phyloP scores from a whole-genome alignment of 2,329 filamentous ascomycete species.

The Hymenoscyphus albidus region DNA sequence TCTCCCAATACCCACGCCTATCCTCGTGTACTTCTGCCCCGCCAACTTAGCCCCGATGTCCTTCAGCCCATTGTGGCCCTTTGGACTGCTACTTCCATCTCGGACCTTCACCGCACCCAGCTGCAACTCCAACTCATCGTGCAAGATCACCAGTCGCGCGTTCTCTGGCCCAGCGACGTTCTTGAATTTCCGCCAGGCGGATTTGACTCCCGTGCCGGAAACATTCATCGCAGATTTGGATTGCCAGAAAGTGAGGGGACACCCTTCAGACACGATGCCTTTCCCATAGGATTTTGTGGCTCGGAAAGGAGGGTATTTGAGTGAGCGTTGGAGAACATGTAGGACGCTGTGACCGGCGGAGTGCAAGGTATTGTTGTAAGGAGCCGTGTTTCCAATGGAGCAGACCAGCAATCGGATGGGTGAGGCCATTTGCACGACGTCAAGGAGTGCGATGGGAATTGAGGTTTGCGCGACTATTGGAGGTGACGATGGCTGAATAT shows the following conservation, averaged over 20 bases:
- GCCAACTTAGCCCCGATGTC: conserved; percentile 55
- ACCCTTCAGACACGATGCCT: conserved; percentile 44
- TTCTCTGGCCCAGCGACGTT: conserved; percentile 36
- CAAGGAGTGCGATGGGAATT: conserved; percentile 3
- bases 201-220: conserved; percentile 66
- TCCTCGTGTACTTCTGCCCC: conserved; percentile 47
- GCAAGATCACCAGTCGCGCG: conserved; percentile 67
- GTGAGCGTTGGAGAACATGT: conserved; percentile 44
- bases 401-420: conserved; percentile 65
- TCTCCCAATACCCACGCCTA: conserved; percentile 85
- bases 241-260: conserved; percentile 66
- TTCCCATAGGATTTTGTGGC: conserved; percentile 46
- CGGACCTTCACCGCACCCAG: conserved; percentile 65
- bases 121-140: conserved; percentile 79
- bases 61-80: conserved; percentile 73
- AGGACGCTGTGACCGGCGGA: conserved; percentile 82
- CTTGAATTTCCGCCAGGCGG: conserved; percentile 59
- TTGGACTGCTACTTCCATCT: conserved; percentile 58
- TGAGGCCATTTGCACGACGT: conserved; percentile 20
- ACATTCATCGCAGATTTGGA: conserved; percentile 81
- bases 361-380: conserved; percentile 76
- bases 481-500: neutral
- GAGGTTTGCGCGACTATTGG: neutral
- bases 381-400: conserved; percentile 79
- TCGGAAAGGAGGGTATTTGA: conserved; percentile 45